Evolutionary conservation across 352 stramenopile genomes (phyloP).

Genomic region (Achlya hypogyna): DNA sequence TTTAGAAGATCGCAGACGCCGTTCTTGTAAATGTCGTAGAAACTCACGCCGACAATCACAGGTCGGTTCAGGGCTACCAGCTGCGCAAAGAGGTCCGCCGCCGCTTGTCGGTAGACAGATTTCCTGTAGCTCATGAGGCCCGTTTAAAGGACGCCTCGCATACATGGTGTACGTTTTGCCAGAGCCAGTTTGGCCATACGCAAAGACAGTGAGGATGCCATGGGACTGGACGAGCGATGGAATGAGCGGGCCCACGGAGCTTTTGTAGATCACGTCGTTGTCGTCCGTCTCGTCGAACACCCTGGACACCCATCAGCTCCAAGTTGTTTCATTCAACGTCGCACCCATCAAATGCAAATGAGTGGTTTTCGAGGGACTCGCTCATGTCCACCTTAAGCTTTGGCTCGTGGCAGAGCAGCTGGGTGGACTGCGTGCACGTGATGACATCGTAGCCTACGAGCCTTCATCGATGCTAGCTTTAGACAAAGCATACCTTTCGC

Average conservation of each 20-base stretch:
- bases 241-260: constrained; percentile 47
- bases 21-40: constrained; percentile 97
- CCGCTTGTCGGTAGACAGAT: constrained; percentile 53
- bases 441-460: constrained; percentile 43
- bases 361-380: constrained; percentile 56
- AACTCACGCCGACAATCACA: constrained; percentile 79
- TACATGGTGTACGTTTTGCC: constrained; percentile 95
- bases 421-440: constrained; percentile 26
- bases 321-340: constrained; percentile 30
- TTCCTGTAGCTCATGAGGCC: constrained; percentile 22
- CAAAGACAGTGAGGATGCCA: constrained; percentile 85
- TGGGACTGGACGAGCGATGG: constrained; percentile 31
- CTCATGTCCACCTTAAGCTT: constrained; percentile 66
- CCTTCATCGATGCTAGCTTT: not conserved
- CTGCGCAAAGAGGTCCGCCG: constrained; percentile 46
- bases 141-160: not conserved
- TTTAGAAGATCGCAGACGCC: constrained; percentile 93
- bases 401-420: constrained; percentile 62
- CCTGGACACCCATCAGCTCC: constrained; percentile 39
- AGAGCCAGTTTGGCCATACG: constrained; percentile 94
- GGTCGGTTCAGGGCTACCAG: constrained; percentile 21
- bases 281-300: constrained; percentile 88
- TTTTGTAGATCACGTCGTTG: constrained; percentile 88
- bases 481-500: constrained; percentile 27
- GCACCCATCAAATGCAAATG: constrained; percentile 55